Percentiles rank a stretch among this genome's conserved stretches.
These are phyloP conservation scores for Rugonectria rugulosa DNA, from an alignment of 2,329 filamentous ascomycete species.

Conservation along the genomic window DNA sequence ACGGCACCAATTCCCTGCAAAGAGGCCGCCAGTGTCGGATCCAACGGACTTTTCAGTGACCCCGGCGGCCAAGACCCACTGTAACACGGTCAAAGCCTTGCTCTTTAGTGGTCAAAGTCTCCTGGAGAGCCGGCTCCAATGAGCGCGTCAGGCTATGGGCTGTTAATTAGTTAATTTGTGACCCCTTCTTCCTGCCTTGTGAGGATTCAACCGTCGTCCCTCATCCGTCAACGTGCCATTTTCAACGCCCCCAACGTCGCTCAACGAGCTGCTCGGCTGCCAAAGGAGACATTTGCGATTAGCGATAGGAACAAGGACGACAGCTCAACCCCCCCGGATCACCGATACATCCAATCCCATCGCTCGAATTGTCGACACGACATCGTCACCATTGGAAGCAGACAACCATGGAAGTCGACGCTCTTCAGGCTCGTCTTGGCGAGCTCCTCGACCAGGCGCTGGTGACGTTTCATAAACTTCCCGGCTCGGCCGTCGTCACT, in stretches of 20 bases:
- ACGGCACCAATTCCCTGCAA: not conserved
- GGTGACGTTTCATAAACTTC: constrained; percentile 84
- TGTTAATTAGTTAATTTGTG: constrained; percentile 7
- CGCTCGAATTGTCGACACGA: constrained; percentile 2
- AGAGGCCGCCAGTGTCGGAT: not conserved
- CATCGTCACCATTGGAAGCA: not conserved
- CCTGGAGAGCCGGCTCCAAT: not conserved
- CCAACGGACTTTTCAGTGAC: not conserved
- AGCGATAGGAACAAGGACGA: too few species aligned
- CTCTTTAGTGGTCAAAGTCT: too few species aligned
- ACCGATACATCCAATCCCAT: not conserved
- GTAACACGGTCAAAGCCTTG: not conserved
- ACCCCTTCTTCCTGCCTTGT: constrained; percentile 9
- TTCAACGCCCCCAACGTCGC: not conserved
- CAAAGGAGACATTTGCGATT: not conserved
- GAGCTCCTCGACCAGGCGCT: constrained; percentile 61
- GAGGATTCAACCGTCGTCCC: not conserved
- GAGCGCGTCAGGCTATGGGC: too few species aligned
- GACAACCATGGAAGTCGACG: constrained; percentile 72
- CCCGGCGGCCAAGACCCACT: not conserved
- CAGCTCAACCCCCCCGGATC: not conserved
- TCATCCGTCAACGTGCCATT: not conserved
- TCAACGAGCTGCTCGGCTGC: not conserved
- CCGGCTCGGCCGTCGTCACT: constrained; percentile 91
- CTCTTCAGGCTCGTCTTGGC: constrained; percentile 61